A percentile compares a stretch with the other conserved stretches of the same genome.
These are phyloP conservation scores for Colletotrichum siamense DNA, from an alignment of 2,329 filamentous ascomycete species.

Conservation along the genomic window DNA sequence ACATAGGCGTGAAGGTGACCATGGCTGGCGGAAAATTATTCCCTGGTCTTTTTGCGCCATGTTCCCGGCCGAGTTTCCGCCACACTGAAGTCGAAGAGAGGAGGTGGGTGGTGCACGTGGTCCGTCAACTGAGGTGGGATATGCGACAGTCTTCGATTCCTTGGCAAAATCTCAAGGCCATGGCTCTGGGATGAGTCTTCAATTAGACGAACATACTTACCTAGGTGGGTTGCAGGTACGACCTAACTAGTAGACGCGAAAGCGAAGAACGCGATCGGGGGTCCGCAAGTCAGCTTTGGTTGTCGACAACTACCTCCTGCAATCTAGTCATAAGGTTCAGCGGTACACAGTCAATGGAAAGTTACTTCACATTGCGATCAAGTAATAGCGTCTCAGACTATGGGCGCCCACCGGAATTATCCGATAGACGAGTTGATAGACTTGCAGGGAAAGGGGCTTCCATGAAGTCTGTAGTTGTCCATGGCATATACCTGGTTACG, in stretches of 20 bases:
- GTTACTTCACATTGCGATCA: background rate
- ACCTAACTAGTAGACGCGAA: background rate
- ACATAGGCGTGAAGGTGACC: background rate
- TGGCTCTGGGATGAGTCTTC: background rate
- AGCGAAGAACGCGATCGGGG: background rate
- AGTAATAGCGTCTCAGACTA: background rate
- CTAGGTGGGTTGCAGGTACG: background rate
- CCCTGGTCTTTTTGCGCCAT: background rate
- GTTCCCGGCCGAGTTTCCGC: background rate
- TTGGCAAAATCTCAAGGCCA: background rate
- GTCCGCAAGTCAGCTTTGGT: background rate
- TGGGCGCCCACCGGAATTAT: background rate
- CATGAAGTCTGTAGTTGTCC: background rate
- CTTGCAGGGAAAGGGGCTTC: background rate
- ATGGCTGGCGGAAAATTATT: background rate
- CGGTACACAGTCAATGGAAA: background rate
- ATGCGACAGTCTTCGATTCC: background rate
- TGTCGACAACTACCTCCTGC: background rate
- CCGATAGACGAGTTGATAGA: background rate
- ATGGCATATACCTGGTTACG: background rate
- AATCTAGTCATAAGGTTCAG: background rate
- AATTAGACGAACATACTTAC: background rate
- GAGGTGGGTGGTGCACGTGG: background rate
- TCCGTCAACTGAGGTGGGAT: background rate
- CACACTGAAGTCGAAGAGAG: background rate